A percentile compares a stretch with the other conserved stretches of the same genome.
Conservation (phyloP, 805 yeast genomes). For the Saccharomycodes ludwigii region DNA sequence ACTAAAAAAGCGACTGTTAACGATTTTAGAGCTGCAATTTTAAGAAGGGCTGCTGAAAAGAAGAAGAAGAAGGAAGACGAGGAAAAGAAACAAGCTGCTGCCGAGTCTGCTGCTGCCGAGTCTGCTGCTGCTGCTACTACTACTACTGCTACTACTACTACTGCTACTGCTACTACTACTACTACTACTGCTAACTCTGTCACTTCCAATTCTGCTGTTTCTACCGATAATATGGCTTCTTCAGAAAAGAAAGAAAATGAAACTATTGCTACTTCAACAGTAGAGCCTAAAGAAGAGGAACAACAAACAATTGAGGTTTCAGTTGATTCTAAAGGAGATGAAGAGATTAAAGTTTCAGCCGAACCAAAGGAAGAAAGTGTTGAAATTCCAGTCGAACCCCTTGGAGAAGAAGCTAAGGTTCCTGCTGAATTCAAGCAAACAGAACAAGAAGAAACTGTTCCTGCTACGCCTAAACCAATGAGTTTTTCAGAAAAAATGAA, state of each 20-base stretch:
- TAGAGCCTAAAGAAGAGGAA: constrained; percentile 3
- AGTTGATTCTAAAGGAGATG: constrained; percentile 4
- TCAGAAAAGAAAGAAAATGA: background rate
- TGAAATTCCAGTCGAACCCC: constrained; percentile 36
- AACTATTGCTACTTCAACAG: background rate
- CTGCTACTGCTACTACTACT: constrained; percentile 6
- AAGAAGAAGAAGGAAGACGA: constrained; percentile 4
- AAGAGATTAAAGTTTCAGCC: constrained; percentile 1
- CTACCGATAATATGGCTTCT: constrained; percentile 2
- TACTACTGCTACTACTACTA: constrained; percentile 9
- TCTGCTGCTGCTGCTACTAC: constrained; percentile 8
- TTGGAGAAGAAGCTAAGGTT: no score
- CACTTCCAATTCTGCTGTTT: constrained; percentile 2
- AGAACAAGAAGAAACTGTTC: constrained; percentile 24
- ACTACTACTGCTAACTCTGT: constrained; percentile 6
- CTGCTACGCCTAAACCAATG: no score
- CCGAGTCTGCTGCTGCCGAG: constrained; percentile 11
- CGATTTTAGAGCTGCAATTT: constrained; percentile 4
- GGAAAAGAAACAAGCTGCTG: constrained; percentile 7
- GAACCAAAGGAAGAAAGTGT: constrained; percentile 29
- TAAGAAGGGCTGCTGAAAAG: constrained; percentile 4
- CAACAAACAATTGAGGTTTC: constrained; percentile 5
- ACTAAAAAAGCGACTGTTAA: constrained; percentile 9
- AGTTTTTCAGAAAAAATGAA: no score
- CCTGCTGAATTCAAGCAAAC: no score